Evolutionary conservation across 257 asterid species (phyloP), one percentile per base, ranked within the genome.

Genomic region (Thymus quinquecostatus): DNA sequence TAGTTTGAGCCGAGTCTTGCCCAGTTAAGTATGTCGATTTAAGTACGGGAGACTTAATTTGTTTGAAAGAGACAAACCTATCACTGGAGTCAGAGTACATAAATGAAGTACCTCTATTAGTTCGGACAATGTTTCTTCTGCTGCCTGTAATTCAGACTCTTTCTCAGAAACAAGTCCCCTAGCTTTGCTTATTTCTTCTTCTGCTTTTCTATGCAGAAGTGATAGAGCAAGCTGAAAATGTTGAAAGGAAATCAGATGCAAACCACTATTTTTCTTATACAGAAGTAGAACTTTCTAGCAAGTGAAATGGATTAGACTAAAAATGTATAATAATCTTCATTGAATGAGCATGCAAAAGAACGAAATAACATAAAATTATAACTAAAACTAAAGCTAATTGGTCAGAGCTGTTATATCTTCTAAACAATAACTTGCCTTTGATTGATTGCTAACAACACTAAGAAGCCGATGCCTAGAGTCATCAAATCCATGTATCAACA

Each of bases 41-140:
- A 30, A 10, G 36, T 45, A 34, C 4, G 40, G 3, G 62, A 51
- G 40, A 48, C 14, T 49, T 21, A 58, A 8, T 14, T 44, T 58
- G n/a, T 29, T 45, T 69, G 34, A 6, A 13, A 33, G 8, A 27
- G 54, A 60, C 5, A 30, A 47, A n/a, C 27, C 29, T 62, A 62
- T 41, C 21, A 34, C 33, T 55, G 66, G 58, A 59, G 68, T 55
- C 48, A 29, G 64, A 75, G 75, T 41, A 48, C 67, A 50, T 28
- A n/a, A n/a, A n/a, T n/a, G 36, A 38, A 69, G 56, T 77, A 90
- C 99, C 99, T 94, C 97, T 77, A 80, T 82, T 70, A 94, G 84
- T 70, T 81, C 97, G 38, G 92, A 78, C 60, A 89, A 84, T 75
- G 80, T 78, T 76, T 85, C 97, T 84, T 91, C 97, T 14, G 90